Conservation (phyloP, 257 asterid species). For the Lavandula angustifolia region DNA sequence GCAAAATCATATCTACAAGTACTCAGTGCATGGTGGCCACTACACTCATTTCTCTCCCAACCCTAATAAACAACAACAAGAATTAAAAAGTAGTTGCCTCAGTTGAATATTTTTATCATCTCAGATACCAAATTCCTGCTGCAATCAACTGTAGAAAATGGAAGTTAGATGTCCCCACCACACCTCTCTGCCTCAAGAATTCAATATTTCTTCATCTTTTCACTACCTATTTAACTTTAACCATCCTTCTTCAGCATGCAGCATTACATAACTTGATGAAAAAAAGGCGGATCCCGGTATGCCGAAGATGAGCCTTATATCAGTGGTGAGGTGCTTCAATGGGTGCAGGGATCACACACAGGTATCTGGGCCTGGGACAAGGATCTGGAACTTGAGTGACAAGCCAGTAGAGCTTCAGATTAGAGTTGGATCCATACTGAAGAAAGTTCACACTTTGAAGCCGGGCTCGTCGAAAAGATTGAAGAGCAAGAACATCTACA, state of each 20-base stretch:
- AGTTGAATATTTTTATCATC: not conserved
- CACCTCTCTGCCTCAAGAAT: conserved; percentile 10
- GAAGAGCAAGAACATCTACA: conserved; percentile 74
- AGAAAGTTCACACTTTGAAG: conserved; percentile 70
- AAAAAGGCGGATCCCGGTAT: too few species aligned
- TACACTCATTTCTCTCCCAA: conserved; percentile 33
- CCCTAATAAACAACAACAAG: conserved; percentile 29
- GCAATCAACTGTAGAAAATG: conserved; percentile 27
- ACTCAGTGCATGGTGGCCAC: conserved; percentile 44
- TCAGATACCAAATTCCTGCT: conserved; percentile 33
- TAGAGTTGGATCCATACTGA: conserved; percentile 73
- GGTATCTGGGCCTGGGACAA: conserved; percentile 65
- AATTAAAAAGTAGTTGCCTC: conserved; percentile 25
- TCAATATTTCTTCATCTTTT: conserved; percentile 29
- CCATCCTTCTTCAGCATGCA: not conserved
- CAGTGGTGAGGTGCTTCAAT: conserved; percentile 61
- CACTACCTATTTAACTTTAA: conserved; percentile 29
- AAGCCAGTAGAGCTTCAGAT: conserved; percentile 67
- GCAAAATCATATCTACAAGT: conserved; percentile 46
- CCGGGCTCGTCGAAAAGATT: conserved; percentile 77
- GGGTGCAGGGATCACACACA: conserved; percentile 64
- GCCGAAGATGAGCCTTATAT: conserved; percentile 38
- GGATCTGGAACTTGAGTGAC: conserved; percentile 76
- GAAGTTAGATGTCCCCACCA: conserved; percentile 38
- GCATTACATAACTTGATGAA: too few species aligned